These are phyloP conservation scores for Penicillium malachiteum DNA, from an alignment of 495 filamentous ascomycete genomes.

Conservation along the genomic window DNA sequence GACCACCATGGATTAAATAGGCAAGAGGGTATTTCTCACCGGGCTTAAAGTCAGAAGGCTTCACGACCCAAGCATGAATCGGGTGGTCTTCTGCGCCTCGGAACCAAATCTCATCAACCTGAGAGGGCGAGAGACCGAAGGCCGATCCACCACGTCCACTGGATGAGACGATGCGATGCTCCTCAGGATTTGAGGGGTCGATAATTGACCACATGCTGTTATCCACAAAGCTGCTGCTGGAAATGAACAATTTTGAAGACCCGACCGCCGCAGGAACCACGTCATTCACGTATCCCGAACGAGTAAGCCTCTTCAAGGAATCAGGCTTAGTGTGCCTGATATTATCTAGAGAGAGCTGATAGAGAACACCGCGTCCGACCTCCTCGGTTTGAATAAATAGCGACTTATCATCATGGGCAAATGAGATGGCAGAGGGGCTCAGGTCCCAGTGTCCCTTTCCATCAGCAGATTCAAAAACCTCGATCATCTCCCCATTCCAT, in stretches of 20 bases:
- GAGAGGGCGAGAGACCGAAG: constrained; percentile 62
- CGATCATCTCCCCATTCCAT: constrained; percentile 54
- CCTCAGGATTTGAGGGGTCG: constrained; percentile 44
- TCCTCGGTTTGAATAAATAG: constrained; percentile 69
- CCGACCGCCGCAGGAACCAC: constrained; percentile 50
- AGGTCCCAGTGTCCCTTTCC: constrained; percentile 66
- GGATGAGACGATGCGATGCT: constrained; percentile 57
- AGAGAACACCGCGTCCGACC: constrained; percentile 61
- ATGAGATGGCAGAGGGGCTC: constrained; percentile 64
- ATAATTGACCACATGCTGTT: constrained; percentile 66
- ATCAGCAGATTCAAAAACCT: constrained; percentile 61
- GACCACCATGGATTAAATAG: constrained; percentile 85
- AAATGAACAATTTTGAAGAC: constrained; percentile 59
- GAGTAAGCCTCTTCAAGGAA: constrained; percentile 56
- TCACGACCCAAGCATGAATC: constrained; percentile 78
- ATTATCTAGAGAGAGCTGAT: constrained; percentile 55
- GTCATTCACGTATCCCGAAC: constrained; percentile 59
- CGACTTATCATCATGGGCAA: constrained; percentile 62
- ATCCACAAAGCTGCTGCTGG: constrained; percentile 65
- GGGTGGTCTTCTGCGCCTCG: constrained; percentile 57
- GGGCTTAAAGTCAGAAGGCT: constrained; percentile 74
- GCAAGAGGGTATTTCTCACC: constrained; percentile 76
- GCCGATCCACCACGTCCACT: constrained; percentile 63
- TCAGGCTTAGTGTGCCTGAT: constrained; percentile 50
- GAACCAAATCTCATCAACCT: constrained; percentile 74